phyloP scores from a whole-genome alignment of 2,329 filamentous ascomycete species.

The Aspergillus jensenii region DNA sequence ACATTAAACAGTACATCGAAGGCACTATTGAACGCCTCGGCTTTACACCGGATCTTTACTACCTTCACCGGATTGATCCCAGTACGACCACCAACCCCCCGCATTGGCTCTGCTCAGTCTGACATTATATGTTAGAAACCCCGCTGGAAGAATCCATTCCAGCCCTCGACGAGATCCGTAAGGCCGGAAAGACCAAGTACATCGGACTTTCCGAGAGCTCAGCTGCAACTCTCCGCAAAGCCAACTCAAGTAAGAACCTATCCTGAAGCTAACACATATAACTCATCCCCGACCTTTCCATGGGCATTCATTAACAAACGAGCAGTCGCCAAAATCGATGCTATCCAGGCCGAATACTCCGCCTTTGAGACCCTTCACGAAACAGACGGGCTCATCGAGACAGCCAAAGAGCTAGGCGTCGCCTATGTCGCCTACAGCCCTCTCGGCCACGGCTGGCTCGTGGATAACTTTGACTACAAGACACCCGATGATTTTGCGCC shows the following conservation, averaged over 20 bases:
- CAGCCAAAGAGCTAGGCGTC: slow-evolving; percentile 42
- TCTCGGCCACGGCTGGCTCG: slow-evolving; percentile 49
- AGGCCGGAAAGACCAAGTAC: slow-evolving; percentile 50
- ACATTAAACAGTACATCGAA: slow-evolving; percentile 52
- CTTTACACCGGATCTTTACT: slow-evolving; percentile 49
- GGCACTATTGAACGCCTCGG: slow-evolving; percentile 52
- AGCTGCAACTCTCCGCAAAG: slow-evolving; percentile 45
- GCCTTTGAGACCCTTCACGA: slow-evolving; percentile 46
- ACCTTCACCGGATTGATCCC: slow-evolving; percentile 47
- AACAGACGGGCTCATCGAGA: slow-evolving; percentile 42
- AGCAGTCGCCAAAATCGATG: slow-evolving; percentile 49
- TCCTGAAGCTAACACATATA: not conserved
- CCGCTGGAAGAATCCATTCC: slow-evolving; percentile 50
- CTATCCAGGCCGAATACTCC: slow-evolving; percentile 49
- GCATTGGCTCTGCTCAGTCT: not conserved
- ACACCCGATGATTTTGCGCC: slow-evolving; percentile 48
- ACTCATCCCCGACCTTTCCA: not conserved
- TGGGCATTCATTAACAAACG: not conserved
- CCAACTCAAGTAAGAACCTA: slow-evolving; percentile 41
- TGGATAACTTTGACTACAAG: slow-evolving; percentile 45
- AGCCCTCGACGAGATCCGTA: slow-evolving; percentile 48
- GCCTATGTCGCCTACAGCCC: slow-evolving; percentile 50
- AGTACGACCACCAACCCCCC: slow-evolving; percentile 28
- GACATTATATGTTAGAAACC: slow-evolving; percentile 32
- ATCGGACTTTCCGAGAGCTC: slow-evolving; percentile 52